Conservation (phyloP, 495 filamentous ascomycete genomes). For the Penicillium paradoxum region DNA sequence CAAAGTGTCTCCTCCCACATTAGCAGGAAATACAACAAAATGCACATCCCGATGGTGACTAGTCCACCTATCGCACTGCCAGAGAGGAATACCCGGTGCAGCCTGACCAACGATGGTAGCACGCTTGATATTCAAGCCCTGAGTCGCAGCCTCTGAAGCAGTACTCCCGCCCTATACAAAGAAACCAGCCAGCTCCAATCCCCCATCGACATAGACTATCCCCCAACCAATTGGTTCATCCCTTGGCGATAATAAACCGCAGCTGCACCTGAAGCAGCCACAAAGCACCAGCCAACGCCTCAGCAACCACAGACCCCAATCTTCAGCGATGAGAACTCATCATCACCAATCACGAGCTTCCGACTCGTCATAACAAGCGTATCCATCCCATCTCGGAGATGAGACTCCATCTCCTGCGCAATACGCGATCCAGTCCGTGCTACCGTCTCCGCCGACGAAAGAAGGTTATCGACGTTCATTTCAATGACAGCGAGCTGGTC, state of each 20-base stretch:
- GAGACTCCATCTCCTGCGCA: slow-evolving; percentile 23
- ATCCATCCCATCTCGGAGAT: slow-evolving; percentile 33
- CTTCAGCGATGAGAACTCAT: slow-evolving; percentile 40
- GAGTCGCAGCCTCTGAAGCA: slow-evolving; percentile 49
- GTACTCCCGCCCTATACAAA: slow-evolving; percentile 48
- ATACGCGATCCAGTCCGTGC: slow-evolving; percentile 19
- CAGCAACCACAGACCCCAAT: slow-evolving; percentile 44
- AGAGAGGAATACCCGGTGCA: slow-evolving; percentile 50
- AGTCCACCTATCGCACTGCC: slow-evolving; percentile 48
- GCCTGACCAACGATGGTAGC: slow-evolving; percentile 51
- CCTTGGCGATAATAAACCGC: slow-evolving; percentile 52
- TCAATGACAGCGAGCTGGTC: slow-evolving; percentile 42
- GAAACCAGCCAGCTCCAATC: neutral
- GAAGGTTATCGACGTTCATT: slow-evolving; percentile 42
- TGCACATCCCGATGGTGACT: slow-evolving; percentile 44
- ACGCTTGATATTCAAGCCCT: slow-evolving; percentile 47
- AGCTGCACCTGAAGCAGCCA: slow-evolving; percentile 39
- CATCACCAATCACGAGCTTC: slow-evolving; percentile 40
- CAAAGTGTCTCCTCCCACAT: slow-evolving; percentile 49
- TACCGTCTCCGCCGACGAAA: slow-evolving; percentile 26
- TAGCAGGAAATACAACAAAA: slow-evolving; percentile 54
- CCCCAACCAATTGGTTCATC: slow-evolving; percentile 10
- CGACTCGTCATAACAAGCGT: slow-evolving; percentile 52
- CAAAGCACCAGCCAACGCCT: slow-evolving; percentile 42
- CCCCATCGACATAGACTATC: neutral